Percentiles rank a stretch among this genome's conserved stretches.
phyloP scores from a whole-genome alignment of 2,329 filamentous ascomycete genomes.

The Ophiocordyceps polyrhachis-furcata region DNA sequence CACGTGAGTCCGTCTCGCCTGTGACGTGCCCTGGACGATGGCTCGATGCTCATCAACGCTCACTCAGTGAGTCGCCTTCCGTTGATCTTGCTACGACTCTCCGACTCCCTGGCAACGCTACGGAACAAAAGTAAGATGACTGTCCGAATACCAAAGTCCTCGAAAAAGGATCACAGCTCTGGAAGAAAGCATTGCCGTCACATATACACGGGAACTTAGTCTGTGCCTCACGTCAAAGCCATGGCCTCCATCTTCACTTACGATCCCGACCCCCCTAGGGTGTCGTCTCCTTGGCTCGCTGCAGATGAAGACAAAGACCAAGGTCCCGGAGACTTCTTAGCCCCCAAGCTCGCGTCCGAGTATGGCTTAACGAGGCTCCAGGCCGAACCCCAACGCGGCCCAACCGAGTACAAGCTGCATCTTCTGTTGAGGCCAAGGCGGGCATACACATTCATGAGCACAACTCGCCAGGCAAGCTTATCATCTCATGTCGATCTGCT shows the following conservation, averaged over 20 bases:
- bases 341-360: constrained; percentile 30
- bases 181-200: too few relatives aligned
- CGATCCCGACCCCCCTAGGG: constrained; percentile 69
- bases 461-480: constrained; percentile 12
- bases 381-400: constrained; percentile 82
- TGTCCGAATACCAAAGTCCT: too few relatives aligned
- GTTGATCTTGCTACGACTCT: too few relatives aligned
- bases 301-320: constrained; percentile 25
- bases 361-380: constrained; percentile 59
- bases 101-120: too few relatives aligned
- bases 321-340: constrained; percentile 11
- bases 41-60: too few relatives aligned
- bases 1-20: too few relatives aligned
- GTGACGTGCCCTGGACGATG: too few relatives aligned
- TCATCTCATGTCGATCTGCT: constrained; percentile 1
- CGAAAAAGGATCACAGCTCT: too few relatives aligned
- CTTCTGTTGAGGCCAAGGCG: constrained; percentile 64
- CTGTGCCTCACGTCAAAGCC: background rate
- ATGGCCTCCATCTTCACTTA: constrained; percentile 97
- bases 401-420: constrained; percentile 93
- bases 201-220: too few relatives aligned
- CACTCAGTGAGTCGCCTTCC: too few relatives aligned
- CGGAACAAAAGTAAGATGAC: too few relatives aligned
- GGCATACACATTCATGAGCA: constrained; percentile 54
- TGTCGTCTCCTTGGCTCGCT: constrained; percentile 77